Evolutionary conservation across 2,329 filamentous ascomycete species (phyloP), one percentile per base, ranked within the genome.

Genomic region (Penicillium concentricum): DNA sequence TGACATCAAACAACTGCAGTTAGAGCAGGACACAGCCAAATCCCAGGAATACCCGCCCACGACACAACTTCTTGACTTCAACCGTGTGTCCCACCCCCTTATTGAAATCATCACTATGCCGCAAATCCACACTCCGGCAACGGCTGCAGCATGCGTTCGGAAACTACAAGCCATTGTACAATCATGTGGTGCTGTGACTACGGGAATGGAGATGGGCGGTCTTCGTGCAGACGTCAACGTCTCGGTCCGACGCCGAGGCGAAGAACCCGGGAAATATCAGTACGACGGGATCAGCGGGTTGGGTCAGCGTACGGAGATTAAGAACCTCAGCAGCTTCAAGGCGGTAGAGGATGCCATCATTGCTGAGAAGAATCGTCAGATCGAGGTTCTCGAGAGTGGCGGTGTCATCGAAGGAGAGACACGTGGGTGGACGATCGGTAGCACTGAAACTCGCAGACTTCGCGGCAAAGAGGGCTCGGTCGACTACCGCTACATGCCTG

Each of bases 11-110:
- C 94, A 97, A 74, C 84, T 99, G 9, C 94, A 99, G 75, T 87
- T 99, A 79, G 94, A 99, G 77, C 94, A 99, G 76, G 94, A 99
- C 72, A 97, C 94, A 0, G 94, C 92, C 63, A 97, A 97, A 76
- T 97, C 93, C 0, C 83, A 92, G 38, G 87, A 90, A 28, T 87
- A 93, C 65, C 85, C 89, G 1, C 86, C 84, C 13, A 86, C 84
- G 13, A 84, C 84, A 5, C 87, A 92, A 62, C 87, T 95, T 71
- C 82, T 99, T 26, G 94, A 99, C 72, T 92, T 97, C 76, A 97
- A 97, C 71, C 88, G 94, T 28, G 92, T 94, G 4, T 94, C 92
- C 3, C 84, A 92, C 51, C 92, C 94, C 5, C 81, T 99, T 45
- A 89, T 99, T 61, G 94, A 99, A 74, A 94, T 99, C 64, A 97